Conservation (phyloP, 768 basidiomycete genomes). For the Exsudoporus frostii region DNA sequence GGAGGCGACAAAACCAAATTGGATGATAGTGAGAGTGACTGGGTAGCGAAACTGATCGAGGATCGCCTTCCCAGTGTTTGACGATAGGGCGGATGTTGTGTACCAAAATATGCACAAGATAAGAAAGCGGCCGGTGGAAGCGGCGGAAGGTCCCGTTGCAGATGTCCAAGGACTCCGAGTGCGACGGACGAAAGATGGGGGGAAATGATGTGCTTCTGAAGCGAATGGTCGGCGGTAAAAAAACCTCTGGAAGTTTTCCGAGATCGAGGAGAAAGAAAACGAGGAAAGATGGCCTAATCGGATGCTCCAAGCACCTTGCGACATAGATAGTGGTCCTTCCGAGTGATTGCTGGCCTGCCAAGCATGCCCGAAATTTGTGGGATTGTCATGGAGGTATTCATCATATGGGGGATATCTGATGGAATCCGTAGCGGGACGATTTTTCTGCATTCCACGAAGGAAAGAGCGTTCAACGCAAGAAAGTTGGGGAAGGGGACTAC, state of each 20-base stretch:
- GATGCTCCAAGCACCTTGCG: constrained; percentile 6
- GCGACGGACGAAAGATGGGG: constrained; percentile 27
- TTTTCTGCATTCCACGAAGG: constrained; percentile 24
- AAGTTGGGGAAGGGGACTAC: neutral
- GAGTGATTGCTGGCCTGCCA: constrained; percentile 26
- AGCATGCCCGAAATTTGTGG: constrained; percentile 9
- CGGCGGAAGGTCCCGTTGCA: constrained; percentile 12
- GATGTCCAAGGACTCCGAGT: constrained; percentile 18
- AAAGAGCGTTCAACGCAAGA: neutral
- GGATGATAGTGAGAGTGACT: constrained; percentile 94
- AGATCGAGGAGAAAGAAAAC: constrained; percentile 9
- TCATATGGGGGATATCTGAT: constrained; percentile 17
- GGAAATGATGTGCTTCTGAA: constrained; percentile 14
- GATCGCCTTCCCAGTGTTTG: constrained; percentile 95
- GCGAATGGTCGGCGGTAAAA: constrained; percentile 17
- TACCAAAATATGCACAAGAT: constrained; percentile 92
- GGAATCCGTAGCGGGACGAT: constrained; percentile 2
- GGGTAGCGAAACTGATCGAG: constrained; percentile 91
- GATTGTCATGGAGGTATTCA: constrained; percentile 17
- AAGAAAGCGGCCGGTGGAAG: constrained; percentile 55
- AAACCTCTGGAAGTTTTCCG: constrained; percentile 14
- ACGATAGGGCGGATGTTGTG: constrained; percentile 85
- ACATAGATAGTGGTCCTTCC: constrained; percentile 7
- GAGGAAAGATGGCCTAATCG: constrained; percentile 3
- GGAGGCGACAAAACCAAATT: constrained; percentile 90